Evolutionary conservation across 805 yeast genomes (phyloP), one percentile per base, ranked within the genome.

Genomic region (Nakazawaea pomicola): DNA sequence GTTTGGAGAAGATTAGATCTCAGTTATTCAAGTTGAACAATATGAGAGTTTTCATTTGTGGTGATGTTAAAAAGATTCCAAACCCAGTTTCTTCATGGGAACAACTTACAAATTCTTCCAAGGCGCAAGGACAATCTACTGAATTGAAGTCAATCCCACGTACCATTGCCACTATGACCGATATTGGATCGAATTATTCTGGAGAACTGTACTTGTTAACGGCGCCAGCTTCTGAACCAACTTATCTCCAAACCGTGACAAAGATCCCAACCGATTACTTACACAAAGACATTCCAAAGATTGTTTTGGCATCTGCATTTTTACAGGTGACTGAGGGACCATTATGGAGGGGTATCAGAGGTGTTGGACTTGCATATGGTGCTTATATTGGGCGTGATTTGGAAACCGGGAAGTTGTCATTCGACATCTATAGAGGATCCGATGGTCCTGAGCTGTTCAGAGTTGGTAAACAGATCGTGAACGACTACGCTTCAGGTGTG

Each of bases 301-400:
- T 91, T 30, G 72, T 82, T 0, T 70, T 90, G 20, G 86, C 89
- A 6, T 72, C 83, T 6, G 89, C 84, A 41, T 83, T 80, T 52
- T 66, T 93, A 42, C 84, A 82, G 49, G 83, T 88, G 28, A 88
- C 87, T 15, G 99, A 93, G 59, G 99, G 99, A 3, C 99, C 98
- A 27, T 82, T 91, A 48, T 91, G 98, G 97, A 76, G 87, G 53
- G 96, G 95, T 42, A 85, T 93, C 25, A 76, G 99, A 62, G 99
- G 99, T 30, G 74, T 89, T 1, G 99, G 99, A 2, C 66, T 86
- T 32, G 97, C 97, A 0, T 93, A 93, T 58, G 97, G 96, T 29
- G 93, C 91, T 1, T 68, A 66, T 41, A 68, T 87, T 50, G 55
- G 68, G 33, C 68, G 76, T 36, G 71, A 73, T 46, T 55, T 75